Evolutionary conservation across 345 rosid species (phyloP).

Genomic region (Draba incana): DNA sequence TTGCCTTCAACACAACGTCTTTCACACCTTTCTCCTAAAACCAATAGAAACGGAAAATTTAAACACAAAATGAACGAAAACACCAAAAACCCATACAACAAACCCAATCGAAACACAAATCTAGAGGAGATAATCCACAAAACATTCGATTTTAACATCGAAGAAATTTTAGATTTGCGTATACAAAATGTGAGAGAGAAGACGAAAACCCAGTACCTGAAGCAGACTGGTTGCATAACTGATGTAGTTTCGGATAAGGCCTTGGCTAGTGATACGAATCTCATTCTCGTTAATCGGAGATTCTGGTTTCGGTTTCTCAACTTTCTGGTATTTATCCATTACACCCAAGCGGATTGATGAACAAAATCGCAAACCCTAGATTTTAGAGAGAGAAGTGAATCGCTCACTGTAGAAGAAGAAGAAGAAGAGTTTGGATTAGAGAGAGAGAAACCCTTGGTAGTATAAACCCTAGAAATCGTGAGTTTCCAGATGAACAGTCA

Average conservation of each 20-base stretch:
- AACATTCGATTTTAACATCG: neutral
- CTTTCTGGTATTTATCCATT: constrained; percentile 91
- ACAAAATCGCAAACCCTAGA: constrained; percentile 34
- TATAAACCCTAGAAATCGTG: constrained; percentile 47
- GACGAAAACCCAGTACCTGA: constrained; percentile 49
- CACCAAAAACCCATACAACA: neutral
- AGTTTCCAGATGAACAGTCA: constrained; percentile 23
- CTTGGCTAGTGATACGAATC: constrained; percentile 90
- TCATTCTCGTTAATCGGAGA: constrained; percentile 85
- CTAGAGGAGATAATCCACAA: neutral
- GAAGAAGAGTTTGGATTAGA: constrained; percentile 5
- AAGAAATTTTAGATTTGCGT: neutral
- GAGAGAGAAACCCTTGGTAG: constrained; percentile 41
- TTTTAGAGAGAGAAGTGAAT: constrained; percentile 26
- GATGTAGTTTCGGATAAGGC: constrained; percentile 86
- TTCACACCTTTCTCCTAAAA: constrained; percentile 65
- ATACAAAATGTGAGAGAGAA: neutral
- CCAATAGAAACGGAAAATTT: neutral
- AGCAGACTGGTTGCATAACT: constrained; percentile 81
- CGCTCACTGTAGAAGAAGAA: neutral
- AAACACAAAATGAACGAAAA: neutral
- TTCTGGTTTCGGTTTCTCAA: constrained; percentile 69
- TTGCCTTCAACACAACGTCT: constrained; percentile 86
- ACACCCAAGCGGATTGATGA: neutral
- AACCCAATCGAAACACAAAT: neutral